A percentile compares a stretch with the other conserved stretches of the same genome.
Evolutionary conservation across 371 early-diverging fungal genomes (phyloP).

Genomic region (Mortierella sp.): DNA sequence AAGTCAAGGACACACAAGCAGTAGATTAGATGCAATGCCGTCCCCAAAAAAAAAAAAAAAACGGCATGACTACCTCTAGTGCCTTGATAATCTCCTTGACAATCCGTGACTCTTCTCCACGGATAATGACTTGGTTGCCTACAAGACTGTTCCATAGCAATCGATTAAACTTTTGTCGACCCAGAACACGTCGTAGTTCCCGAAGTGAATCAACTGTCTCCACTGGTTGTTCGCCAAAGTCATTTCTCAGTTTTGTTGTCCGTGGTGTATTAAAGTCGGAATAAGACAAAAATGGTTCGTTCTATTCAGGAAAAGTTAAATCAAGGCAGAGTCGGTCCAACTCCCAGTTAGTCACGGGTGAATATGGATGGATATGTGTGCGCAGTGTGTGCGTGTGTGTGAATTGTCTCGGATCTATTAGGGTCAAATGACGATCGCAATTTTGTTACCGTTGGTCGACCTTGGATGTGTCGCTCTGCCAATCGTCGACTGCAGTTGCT

Average conservation of each 20-base stretch:
- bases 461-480: slow-evolving; percentile 44
- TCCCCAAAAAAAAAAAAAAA: background rate
- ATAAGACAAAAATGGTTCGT: too few species aligned
- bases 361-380: too few species aligned
- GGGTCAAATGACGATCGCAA: too few species aligned
- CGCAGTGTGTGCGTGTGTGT: too few species aligned
- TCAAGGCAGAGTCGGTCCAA: too few species aligned
- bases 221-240: background rate
- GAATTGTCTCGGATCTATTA: background rate
- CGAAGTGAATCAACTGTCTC: slow-evolving; percentile 48
- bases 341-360: too few species aligned
- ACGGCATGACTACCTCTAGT: slow-evolving; percentile 41
- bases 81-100: slow-evolving; percentile 43
- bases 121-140: slow-evolving; percentile 59
- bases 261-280: too few species aligned
- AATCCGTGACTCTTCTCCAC: slow-evolving; percentile 46
- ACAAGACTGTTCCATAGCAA: slow-evolving; percentile 56
- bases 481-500: slow-evolving; percentile 48
- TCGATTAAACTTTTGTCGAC: slow-evolving; percentile 48
- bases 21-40: too few species aligned
- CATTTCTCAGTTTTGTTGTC: background rate
- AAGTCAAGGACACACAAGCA: background rate
- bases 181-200: slow-evolving; percentile 45
- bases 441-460: slow-evolving; percentile 26
- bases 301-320: too few species aligned